Percentiles rank a stretch among this genome's conserved stretches.
phyloP scores from a whole-genome alignment of 306 rosid genomes.

The Cucurbita ficifolia region DNA sequence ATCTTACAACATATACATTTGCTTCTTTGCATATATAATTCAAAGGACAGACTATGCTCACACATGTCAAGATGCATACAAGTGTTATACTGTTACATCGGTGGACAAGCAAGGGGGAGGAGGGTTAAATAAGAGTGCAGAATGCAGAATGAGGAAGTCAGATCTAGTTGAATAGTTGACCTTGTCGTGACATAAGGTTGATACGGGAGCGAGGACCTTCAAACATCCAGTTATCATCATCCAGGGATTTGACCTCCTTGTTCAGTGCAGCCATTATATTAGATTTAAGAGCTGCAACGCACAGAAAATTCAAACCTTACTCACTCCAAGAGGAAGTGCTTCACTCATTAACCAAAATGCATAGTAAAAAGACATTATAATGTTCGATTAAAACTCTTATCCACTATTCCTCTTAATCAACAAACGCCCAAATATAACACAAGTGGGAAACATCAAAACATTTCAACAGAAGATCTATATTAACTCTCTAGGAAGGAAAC shows the following conservation, averaged over 20 bases:
- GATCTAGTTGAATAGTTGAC: conserved; percentile 13
- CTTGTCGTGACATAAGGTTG: conserved; percentile 52
- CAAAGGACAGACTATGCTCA: background rate
- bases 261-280: conserved; percentile 75
- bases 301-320: background rate
- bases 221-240: conserved; percentile 88
- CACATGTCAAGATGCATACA: background rate
- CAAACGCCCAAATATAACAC: background rate
- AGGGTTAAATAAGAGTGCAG: too few relatives aligned
- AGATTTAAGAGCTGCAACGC: conserved; percentile 46
- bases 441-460: background rate
- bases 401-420: background rate
- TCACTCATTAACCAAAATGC: background rate
- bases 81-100: background rate
- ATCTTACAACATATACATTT: too few relatives aligned
- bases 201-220: conserved; percentile 90
- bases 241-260: conserved; percentile 71
- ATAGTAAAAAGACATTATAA: background rate
- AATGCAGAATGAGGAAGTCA: background rate
- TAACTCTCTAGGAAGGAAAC: background rate
- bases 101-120: too few relatives aligned
- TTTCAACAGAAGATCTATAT: background rate
- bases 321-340: background rate
- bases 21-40: background rate
- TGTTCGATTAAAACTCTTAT: background rate